phyloP scores from a whole-genome alignment of 2,329 filamentous ascomycete species.

The Ceratocystis cubensis region DNA sequence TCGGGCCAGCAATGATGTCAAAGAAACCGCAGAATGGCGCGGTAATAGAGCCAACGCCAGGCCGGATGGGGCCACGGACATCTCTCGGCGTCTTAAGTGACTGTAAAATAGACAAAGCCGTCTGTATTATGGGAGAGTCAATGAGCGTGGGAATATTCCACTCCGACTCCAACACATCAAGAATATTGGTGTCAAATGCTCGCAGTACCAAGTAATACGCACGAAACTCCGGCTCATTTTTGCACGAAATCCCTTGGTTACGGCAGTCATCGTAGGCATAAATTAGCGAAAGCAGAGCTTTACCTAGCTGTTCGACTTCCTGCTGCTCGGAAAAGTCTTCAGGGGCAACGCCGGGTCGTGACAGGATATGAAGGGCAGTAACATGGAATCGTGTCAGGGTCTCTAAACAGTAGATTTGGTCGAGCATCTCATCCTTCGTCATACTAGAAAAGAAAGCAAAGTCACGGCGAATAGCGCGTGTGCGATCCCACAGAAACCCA shows the following conservation, averaged over 20 bases:
- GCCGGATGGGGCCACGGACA: slow-evolving; percentile 44
- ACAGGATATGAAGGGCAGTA: slow-evolving; percentile 50
- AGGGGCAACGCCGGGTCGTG: slow-evolving; percentile 41
- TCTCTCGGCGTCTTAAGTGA: slow-evolving; percentile 46
- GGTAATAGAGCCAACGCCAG: slow-evolving; percentile 25
- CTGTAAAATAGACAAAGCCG: slow-evolving; percentile 48
- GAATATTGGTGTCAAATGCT: slow-evolving; percentile 44
- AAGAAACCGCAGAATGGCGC: slow-evolving; percentile 43
- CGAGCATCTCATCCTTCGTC: slow-evolving; percentile 42
- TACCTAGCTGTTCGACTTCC: slow-evolving; percentile 54
- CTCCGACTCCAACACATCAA: slow-evolving; percentile 40
- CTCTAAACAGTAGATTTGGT: slow-evolving; percentile 52
- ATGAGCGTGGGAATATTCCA: slow-evolving; percentile 46
- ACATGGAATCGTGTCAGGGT: slow-evolving; percentile 56
- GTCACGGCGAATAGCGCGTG: slow-evolving; percentile 53
- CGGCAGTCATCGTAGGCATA: slow-evolving; percentile 55
- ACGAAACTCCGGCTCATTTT: slow-evolving; percentile 54
- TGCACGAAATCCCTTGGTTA: slow-evolving; percentile 43
- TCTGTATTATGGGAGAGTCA: slow-evolving; percentile 46
- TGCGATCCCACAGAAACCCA: slow-evolving; percentile 56
- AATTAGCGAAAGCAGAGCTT: slow-evolving; percentile 51
- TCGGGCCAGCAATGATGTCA: slow-evolving; percentile 42
- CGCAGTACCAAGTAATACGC: slow-evolving; percentile 54
- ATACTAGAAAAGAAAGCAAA: slow-evolving; percentile 55
- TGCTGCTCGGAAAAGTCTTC: slow-evolving; percentile 55